A percentile compares a stretch with the other conserved stretches of the same genome.
phyloP scores from a whole-genome alignment of 2,329 filamentous ascomycete genomes.

The Venturia effusa region DNA sequence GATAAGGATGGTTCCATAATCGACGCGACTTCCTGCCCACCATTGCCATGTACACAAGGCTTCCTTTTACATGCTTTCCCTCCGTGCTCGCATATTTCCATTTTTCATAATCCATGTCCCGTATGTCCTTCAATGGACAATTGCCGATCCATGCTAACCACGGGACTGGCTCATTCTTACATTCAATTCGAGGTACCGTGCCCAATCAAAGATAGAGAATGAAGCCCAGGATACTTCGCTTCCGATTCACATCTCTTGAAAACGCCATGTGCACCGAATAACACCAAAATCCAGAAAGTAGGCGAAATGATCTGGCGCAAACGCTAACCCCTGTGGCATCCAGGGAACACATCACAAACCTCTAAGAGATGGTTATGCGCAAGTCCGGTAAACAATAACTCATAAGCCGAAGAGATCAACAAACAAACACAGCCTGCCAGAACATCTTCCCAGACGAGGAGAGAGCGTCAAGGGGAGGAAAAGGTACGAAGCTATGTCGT shows the following conservation, averaged over 20 bases:
- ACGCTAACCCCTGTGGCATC: background rate
- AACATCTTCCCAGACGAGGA: background rate
- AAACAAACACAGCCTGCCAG: background rate
- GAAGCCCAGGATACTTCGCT: background rate
- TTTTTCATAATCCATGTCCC: background rate
- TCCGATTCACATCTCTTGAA: background rate
- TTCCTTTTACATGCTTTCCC: background rate
- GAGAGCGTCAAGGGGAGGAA: background rate
- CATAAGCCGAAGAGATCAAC: background rate
- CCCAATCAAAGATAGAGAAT: background rate
- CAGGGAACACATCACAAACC: no score
- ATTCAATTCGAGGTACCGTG: background rate
- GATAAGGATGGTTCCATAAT: background rate
- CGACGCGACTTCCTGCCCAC: background rate
- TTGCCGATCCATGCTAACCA: background rate
- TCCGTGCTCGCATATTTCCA: background rate
- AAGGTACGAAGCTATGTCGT: background rate
- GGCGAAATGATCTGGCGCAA: background rate
- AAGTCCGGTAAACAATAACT: no score
- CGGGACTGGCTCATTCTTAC: no score
- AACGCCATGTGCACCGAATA: background rate
- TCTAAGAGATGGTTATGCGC: no score
- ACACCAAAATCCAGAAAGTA: background rate
- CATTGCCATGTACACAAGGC: background rate
- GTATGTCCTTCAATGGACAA: background rate